Percentiles rank a stretch among this genome's conserved stretches.
Evolutionary conservation across 768 basidiomycete genomes (phyloP).

Genomic region (Tylopilus felleus): DNA sequence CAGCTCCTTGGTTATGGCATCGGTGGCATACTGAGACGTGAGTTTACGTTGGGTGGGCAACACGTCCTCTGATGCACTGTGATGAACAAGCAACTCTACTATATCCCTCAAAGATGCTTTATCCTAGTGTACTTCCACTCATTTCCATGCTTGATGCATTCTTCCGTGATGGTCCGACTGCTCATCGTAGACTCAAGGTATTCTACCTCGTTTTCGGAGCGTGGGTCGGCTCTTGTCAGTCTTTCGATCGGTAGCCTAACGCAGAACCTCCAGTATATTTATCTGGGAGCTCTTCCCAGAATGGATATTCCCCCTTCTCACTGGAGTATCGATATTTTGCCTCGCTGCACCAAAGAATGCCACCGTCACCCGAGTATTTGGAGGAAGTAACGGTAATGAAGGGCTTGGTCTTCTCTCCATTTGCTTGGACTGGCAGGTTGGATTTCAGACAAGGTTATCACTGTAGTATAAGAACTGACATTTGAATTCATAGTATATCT

Average conservation of each 20-base stretch:
- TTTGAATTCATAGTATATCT: constrained; percentile 18
- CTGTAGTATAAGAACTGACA: not conserved
- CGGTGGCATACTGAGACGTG: constrained; percentile 50
- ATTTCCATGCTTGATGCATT: constrained; percentile 33
- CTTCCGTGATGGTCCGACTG: constrained; percentile 39
- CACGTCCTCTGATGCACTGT: not conserved
- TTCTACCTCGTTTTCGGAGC: constrained; percentile 24
- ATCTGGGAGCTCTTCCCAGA: constrained; percentile 27
- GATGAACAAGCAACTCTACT: constrained; percentile 27
- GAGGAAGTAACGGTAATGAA: constrained; percentile 61
- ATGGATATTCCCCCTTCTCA: constrained; percentile 54
- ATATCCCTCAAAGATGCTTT: constrained; percentile 45
- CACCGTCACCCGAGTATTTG: constrained; percentile 54
- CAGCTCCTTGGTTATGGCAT: constrained; percentile 50
- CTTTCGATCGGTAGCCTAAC: not conserved
- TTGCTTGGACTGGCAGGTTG: constrained; percentile 58
- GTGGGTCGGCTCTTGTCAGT: constrained; percentile 30
- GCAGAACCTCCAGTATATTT: constrained; percentile 30
- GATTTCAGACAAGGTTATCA: constrained; percentile 21
- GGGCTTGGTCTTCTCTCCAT: constrained; percentile 58
- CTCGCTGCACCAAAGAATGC: constrained; percentile 49
- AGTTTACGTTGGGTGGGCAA: constrained; percentile 5
- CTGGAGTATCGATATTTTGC: constrained; percentile 61
- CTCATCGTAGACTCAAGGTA: constrained; percentile 39
- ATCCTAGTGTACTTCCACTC: constrained; percentile 32